phyloP scores from a whole-genome alignment of 148 eudicot genomes.

The Fagopyrum homotropicum region DNA sequence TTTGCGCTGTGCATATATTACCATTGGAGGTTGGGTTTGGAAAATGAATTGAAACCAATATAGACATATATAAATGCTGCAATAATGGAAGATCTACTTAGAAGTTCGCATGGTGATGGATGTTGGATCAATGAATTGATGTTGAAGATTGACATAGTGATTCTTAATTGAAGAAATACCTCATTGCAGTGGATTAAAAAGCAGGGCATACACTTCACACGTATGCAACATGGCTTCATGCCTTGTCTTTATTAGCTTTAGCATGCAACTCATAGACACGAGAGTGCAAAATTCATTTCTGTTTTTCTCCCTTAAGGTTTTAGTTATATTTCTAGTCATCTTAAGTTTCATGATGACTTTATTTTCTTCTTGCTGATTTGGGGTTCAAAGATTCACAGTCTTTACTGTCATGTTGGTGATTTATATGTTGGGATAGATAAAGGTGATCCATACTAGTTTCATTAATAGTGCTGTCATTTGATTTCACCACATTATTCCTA shows the following conservation, averaged over 20 bases:
- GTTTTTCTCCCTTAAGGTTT: not conserved
- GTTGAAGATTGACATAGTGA: not conserved
- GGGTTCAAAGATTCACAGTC: not conserved
- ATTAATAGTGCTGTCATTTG: not conserved
- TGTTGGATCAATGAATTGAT: constrained; percentile 2
- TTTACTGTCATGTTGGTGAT: not conserved
- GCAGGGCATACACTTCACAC: too few species aligned
- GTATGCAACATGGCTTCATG: not conserved
- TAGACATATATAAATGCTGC: not conserved
- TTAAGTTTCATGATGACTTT: not conserved
- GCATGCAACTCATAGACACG: not conserved
- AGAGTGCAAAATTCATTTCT: not conserved
- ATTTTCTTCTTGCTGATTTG: not conserved
- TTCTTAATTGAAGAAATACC: not conserved
- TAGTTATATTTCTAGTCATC: not conserved
- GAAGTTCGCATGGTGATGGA: not conserved
- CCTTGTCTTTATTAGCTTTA: not conserved
- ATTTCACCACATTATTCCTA: not conserved
- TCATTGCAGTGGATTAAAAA: not conserved
- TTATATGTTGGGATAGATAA: not conserved
- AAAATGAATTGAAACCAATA: not conserved
- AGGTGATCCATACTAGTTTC: not conserved
- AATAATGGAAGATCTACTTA: not conserved
- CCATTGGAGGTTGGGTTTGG: not conserved
- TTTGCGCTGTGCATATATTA: not conserved